These are phyloP conservation scores for Trichoderma sp. DNA, from an alignment of 2,329 filamentous ascomycete species.

Conservation along the genomic window DNA sequence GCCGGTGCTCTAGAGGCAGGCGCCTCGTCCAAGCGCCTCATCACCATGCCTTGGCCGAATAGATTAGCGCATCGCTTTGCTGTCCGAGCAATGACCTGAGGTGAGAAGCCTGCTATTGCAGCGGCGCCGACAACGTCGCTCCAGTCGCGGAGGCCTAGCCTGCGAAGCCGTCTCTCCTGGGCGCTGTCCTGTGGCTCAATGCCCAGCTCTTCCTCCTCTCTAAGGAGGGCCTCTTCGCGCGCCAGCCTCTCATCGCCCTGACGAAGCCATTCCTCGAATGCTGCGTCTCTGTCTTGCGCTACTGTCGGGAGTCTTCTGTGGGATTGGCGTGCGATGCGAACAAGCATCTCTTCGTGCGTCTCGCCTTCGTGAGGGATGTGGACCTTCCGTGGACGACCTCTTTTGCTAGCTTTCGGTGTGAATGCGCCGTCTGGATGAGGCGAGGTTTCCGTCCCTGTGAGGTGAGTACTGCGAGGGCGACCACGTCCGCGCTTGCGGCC, in stretches of 20 bases:
- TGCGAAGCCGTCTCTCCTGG: slow-evolving; percentile 31
- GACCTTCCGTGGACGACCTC: slow-evolving; percentile 45
- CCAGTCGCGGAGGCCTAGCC: slow-evolving; percentile 70
- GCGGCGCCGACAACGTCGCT: slow-evolving; percentile 80
- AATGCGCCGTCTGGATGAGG: neutral
- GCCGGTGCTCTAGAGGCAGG: slow-evolving; percentile 29
- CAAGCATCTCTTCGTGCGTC: slow-evolving; percentile 47
- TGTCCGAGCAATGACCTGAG: slow-evolving; percentile 65
- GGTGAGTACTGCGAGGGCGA: slow-evolving; percentile 29
- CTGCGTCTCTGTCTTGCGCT: slow-evolving; percentile 31
- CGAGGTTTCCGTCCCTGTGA: neutral
- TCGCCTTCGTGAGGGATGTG: slow-evolving; percentile 46
- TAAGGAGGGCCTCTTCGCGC: slow-evolving; percentile 8
- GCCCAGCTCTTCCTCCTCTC: slow-evolving; percentile 24
- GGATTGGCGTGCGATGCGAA: slow-evolving; percentile 50
- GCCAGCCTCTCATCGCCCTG: slow-evolving; percentile 33
- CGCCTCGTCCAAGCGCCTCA: slow-evolving; percentile 55
- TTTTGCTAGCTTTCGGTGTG: slow-evolving; percentile 25
- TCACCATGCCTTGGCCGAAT: slow-evolving; percentile 71
- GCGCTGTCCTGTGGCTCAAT: slow-evolving; percentile 26
- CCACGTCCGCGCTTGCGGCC: slow-evolving; percentile 31
- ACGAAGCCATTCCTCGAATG: slow-evolving; percentile 39
- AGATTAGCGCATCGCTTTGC: slow-evolving; percentile 73
- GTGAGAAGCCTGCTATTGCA: slow-evolving; percentile 69
- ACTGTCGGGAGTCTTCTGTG: slow-evolving; percentile 35